Base-by-base conservation (phyloP, 78 protist species). In the Guillardia theta region DNA sequence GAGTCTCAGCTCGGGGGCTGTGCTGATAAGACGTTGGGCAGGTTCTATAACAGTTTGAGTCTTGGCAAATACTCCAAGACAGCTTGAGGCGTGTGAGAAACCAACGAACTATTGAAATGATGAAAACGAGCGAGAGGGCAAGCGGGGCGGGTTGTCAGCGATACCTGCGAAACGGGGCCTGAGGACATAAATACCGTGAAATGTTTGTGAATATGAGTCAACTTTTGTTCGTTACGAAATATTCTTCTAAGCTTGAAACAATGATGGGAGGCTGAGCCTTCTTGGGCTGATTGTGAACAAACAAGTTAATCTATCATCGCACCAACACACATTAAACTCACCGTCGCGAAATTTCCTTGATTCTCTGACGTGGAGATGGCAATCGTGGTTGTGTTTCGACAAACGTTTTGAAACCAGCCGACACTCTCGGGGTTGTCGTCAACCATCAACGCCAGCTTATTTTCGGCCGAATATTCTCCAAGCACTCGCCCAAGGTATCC, bases 41-140 rank as follows among this genome's bases (percentile, higher is more conserved):
- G 70, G 70, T 48, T 88, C 93, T 88, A 88, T 64, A 88, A 88
- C 64, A 33, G 47, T 9, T 43, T 88, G 3, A 48, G 15, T 4
- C 93, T 88, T 18, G 93, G 93, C 93, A 88, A 88, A 64, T 78
- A 78, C 90, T 78, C 90, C 33, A 78, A 78, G 33, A 43, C 90
- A 0, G 90, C 90, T 9, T 78, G 48, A 78, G 47, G 15, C 21
- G 12, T 53, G 18, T 18, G 12, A 12, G 33, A 53, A 53, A 53
- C 12, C 12, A 53, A 53, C 62, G 18, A 53, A 53, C n/a, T n/a
- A n/a, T n/a, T n/a, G n/a, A n/a, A n/a, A n/a, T n/a, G n/a, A n/a
- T n/a, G n/a, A n/a, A n/a, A n/a, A n/a, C n/a, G n/a, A n/a, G n/a
- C n/a, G n/a, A n/a, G n/a, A n/a, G n/a, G n/a, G n/a, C n/a, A n/a